Percentiles rank a stretch among this genome's conserved stretches.
Conservation (phyloP, 805 yeast genomes). For the Ogataea saltuana region DNA sequence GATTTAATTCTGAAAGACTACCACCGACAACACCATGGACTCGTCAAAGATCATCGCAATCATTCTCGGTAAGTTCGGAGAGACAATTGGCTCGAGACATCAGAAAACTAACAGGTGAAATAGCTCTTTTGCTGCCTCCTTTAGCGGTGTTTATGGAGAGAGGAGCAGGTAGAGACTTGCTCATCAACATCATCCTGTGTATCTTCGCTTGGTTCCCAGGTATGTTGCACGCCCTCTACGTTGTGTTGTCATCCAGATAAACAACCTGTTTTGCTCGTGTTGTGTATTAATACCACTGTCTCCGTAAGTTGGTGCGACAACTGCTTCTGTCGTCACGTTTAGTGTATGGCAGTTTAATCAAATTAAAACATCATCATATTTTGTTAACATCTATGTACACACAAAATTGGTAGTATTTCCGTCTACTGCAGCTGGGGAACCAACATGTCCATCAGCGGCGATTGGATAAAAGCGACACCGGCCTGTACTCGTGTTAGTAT, state of each 20-base stretch:
- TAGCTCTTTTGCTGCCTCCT: slow-evolving; percentile 66
- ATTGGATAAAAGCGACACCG: slow-evolving; percentile 75
- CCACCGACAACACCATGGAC: slow-evolving; percentile 15
- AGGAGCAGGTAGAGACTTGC: slow-evolving; percentile 64
- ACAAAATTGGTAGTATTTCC: slow-evolving; percentile 1
- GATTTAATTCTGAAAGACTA: not conserved
- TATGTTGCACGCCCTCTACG: slow-evolving; percentile 71
- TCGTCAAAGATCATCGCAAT: slow-evolving; percentile 26
- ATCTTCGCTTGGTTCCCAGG: slow-evolving; percentile 74
- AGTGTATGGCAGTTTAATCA: no score
- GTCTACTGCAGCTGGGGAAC: slow-evolving; percentile 59
- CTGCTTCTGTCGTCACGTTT: no score
- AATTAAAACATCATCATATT: not conserved
- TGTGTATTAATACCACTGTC: slow-evolving; percentile 6
- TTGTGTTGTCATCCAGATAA: slow-evolving; percentile 39
- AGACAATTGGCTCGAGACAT: no score
- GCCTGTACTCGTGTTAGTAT: slow-evolving; percentile 38
- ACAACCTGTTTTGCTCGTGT: not conserved
- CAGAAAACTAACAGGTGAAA: slow-evolving; percentile 8
- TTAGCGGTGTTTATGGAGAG: slow-evolving; percentile 70
- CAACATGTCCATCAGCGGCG: slow-evolving; percentile 77
- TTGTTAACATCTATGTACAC: slow-evolving; percentile 5
- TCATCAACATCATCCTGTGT: slow-evolving; percentile 65
- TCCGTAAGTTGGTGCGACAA: not conserved
- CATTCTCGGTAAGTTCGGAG: slow-evolving; percentile 24